Conservation (phyloP, 257 asterid genomes). For the Solanum boliviense region DNA sequence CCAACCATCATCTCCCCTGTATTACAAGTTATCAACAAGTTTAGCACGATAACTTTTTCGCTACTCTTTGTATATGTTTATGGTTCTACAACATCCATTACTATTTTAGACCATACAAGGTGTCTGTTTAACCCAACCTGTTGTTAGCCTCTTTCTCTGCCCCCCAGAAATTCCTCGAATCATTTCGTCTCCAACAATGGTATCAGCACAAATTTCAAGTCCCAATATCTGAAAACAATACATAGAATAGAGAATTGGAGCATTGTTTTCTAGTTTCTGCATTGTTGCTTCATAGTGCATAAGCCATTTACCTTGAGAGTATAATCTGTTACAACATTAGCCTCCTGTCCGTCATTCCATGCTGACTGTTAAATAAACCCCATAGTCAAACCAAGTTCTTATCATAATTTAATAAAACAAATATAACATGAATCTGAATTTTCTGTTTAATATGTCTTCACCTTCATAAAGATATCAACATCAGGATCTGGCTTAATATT, state of each 20-base stretch:
- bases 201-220: constrained; percentile 84
- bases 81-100: background rate
- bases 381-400: background rate
- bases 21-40: background rate
- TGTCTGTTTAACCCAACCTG: constrained; percentile 40
- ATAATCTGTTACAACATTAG: constrained; percentile 70
- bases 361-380: constrained; percentile 43
- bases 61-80: background rate
- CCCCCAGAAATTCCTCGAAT: constrained; percentile 89
- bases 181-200: constrained; percentile 78
- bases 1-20: constrained; percentile 93
- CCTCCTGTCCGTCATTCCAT: constrained; percentile 75
- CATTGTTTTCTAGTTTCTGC: background rate
- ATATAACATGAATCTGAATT: background rate
- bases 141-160: constrained; percentile 72
- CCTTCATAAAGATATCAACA: constrained; percentile 89
- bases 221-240: constrained; percentile 51
- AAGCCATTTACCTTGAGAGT: constrained; percentile 51
- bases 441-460: background rate
- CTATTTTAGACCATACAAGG: background rate
- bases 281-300: background rate
- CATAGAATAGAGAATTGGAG: background rate
- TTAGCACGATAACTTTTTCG: background rate
- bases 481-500: constrained; percentile 82
- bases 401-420: background rate